These are phyloP conservation scores for Zalaria obscura DNA, from an alignment of 2,329 filamentous ascomycete species.

Conservation along the genomic window DNA sequence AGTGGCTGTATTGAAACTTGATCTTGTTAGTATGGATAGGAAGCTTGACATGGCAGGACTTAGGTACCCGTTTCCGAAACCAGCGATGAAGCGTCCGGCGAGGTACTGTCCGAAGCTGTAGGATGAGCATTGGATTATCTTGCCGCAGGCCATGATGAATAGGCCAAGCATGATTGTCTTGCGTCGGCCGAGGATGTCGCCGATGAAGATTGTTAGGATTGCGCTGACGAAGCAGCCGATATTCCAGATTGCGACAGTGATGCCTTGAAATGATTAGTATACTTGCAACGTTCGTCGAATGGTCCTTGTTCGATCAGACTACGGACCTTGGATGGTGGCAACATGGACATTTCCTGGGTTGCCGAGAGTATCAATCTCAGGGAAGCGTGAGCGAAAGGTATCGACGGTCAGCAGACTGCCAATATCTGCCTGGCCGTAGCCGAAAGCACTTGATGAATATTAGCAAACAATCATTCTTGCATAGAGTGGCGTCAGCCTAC, in stretches of 20 bases:
- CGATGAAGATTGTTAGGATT: conserved; percentile 30
- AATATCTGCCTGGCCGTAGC: conserved; percentile 46
- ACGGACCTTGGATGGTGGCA: conserved; percentile 25
- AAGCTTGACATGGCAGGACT: background rate
- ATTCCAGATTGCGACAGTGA: conserved; percentile 26
- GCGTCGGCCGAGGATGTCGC: conserved; percentile 44
- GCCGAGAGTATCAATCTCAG: conserved; percentile 24
- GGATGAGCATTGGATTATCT: conserved; percentile 41
- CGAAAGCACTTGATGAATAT: conserved; percentile 27
- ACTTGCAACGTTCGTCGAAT: background rate
- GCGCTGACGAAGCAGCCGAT: conserved; percentile 31
- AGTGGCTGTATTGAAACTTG: conserved; percentile 23
- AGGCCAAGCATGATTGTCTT: conserved; percentile 46
- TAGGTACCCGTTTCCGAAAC: conserved; percentile 17
- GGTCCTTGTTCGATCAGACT: conserved; percentile 2
- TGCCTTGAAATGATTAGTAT: conserved; percentile 7
- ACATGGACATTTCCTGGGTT: conserved; percentile 20
- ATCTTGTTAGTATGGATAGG: conserved; percentile 9
- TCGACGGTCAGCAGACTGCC: conserved; percentile 49
- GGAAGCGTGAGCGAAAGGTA: conserved; percentile 38
- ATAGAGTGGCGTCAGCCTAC: background rate
- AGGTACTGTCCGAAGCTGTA: conserved; percentile 32
- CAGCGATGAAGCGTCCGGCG: conserved; percentile 35
- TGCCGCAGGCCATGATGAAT: conserved; percentile 43
- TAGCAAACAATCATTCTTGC: background rate